Evolutionary conservation across 176 grass and related monocot genomes (phyloP).

Genomic region (Oryza punctata): DNA sequence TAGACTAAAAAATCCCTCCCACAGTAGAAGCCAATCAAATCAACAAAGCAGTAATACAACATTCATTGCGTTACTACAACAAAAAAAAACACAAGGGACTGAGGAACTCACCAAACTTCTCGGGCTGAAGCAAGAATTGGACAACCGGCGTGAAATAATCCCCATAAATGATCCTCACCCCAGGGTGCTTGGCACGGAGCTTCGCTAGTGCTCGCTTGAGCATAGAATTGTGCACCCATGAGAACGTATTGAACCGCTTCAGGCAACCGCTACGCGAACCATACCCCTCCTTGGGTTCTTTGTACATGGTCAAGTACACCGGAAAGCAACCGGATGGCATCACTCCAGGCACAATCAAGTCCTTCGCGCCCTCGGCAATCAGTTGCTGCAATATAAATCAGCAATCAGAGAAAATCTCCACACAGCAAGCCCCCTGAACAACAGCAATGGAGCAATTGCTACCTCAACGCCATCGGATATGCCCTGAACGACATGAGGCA

Average conservation of each 20-base stretch:
- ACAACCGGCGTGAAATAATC: constrained; percentile 87
- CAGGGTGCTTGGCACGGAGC: constrained; percentile 65
- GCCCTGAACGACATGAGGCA: constrained; percentile 69
- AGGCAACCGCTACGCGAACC: constrained; percentile 62
- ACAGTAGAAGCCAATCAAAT: background rate
- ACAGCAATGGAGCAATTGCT: background rate
- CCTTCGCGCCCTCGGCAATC: constrained; percentile 75
- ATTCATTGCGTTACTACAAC: background rate
- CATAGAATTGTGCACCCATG: constrained; percentile 74
- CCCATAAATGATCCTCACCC: constrained; percentile 66
- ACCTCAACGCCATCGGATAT: constrained; percentile 70
- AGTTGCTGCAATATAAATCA: constrained; percentile 50
- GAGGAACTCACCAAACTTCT: constrained; percentile 67
- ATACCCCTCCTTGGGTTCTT: constrained; percentile 49
- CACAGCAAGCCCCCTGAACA: background rate
- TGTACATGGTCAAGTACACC: constrained; percentile 64
- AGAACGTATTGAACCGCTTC: constrained; percentile 69
- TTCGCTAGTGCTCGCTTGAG: constrained; percentile 54
- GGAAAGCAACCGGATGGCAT: constrained; percentile 88
- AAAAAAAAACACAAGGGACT: background rate
- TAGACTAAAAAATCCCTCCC: background rate
- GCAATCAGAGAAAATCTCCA: background rate
- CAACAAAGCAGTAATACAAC: background rate
- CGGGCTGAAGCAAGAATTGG: constrained; percentile 63
- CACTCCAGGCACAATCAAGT: constrained; percentile 88